phyloP scores from a whole-genome alignment of 1,284 basidiomycete species.

The Ceratobasidium sp. region DNA sequence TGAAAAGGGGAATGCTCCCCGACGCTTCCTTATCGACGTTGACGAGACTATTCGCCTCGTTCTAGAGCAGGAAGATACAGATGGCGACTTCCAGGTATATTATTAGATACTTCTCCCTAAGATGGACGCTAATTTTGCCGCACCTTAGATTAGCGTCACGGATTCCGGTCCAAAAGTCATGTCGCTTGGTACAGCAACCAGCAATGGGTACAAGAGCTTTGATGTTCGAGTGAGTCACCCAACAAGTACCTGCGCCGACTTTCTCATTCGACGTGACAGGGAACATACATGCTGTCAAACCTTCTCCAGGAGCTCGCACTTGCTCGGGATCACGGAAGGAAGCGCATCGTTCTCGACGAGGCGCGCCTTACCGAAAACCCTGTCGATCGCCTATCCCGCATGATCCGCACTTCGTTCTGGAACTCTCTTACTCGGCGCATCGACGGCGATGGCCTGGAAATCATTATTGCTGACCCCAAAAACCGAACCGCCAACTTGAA shows the following conservation, averaged over 20 bases:
- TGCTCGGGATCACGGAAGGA: conserved; percentile 92
- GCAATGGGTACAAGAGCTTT: conserved; percentile 96
- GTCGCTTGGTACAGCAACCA: conserved; percentile 92
- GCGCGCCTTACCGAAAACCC: conserved; percentile 95
- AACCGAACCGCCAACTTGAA: conserved; percentile 84
- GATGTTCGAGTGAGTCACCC: conserved; percentile 83
- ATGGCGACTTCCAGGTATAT: conserved; percentile 77
- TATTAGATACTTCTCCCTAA: not conserved
- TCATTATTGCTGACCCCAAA: conserved; percentile 96
- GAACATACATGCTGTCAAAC: conserved; percentile 98
- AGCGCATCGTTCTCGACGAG: conserved; percentile 97
- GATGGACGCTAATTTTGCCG: not conserved
- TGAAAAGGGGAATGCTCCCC: conserved; percentile 55
- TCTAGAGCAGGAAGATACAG: conserved; percentile 97
- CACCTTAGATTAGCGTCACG: conserved; percentile 84
- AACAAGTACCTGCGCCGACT: not conserved
- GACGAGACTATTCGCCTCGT: conserved; percentile 97
- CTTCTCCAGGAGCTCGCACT: conserved; percentile 97
- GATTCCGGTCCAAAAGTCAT: conserved; percentile 97
- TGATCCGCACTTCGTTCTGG: conserved; percentile 99
- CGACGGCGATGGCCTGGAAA: conserved; percentile 94
- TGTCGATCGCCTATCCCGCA: conserved; percentile 92
- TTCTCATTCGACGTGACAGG: conserved; percentile 56
- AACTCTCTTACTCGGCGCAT: conserved; percentile 94
- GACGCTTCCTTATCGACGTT: conserved; percentile 96